Evolutionary conservation across 2,329 filamentous ascomycete genomes (phyloP).

Genomic region (Aschersonia sp.): DNA sequence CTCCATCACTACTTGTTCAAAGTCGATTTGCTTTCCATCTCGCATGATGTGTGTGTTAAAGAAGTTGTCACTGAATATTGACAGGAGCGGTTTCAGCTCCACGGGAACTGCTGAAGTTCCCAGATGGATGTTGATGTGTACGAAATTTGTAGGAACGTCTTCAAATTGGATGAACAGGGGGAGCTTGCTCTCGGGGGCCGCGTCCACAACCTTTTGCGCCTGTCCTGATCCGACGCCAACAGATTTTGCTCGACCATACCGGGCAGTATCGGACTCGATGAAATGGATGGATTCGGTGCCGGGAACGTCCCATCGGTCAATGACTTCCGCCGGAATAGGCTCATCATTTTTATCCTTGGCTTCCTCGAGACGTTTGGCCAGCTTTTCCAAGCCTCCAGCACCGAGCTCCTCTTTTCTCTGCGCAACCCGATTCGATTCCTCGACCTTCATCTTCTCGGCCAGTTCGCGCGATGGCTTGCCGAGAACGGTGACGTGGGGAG

Average conservation of each 20-base stretch:
- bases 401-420: constrained; percentile 69
- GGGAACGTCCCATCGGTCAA: constrained; percentile 72
- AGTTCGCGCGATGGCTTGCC: constrained; percentile 73
- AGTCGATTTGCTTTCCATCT: constrained; percentile 63
- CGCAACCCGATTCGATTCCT: constrained; percentile 66
- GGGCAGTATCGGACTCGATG: constrained; percentile 73
- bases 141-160: constrained; percentile 84
- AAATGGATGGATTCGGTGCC: constrained; percentile 87
- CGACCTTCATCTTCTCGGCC: constrained; percentile 65
- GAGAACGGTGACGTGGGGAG: constrained; percentile 74
- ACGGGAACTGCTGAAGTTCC: constrained; percentile 65
- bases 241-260: constrained; percentile 62
- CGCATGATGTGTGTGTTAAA: constrained; percentile 80
- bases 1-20: constrained; percentile 84
- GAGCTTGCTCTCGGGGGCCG: constrained; percentile 41
- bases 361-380: constrained; percentile 61
- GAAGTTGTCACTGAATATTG: constrained; percentile 80
- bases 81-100: constrained; percentile 71
- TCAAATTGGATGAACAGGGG: constrained; percentile 95
- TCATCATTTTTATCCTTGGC: constrained; percentile 83
- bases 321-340: constrained; percentile 67
- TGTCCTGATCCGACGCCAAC: constrained; percentile 53
- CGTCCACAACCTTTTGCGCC: constrained; percentile 64
- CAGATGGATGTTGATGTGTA: constrained; percentile 68
- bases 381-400: constrained; percentile 60